These are phyloP conservation scores for Pyrus hybrid DNA, from an alignment of 331 rosid genomes.

Conservation along the genomic window DNA sequence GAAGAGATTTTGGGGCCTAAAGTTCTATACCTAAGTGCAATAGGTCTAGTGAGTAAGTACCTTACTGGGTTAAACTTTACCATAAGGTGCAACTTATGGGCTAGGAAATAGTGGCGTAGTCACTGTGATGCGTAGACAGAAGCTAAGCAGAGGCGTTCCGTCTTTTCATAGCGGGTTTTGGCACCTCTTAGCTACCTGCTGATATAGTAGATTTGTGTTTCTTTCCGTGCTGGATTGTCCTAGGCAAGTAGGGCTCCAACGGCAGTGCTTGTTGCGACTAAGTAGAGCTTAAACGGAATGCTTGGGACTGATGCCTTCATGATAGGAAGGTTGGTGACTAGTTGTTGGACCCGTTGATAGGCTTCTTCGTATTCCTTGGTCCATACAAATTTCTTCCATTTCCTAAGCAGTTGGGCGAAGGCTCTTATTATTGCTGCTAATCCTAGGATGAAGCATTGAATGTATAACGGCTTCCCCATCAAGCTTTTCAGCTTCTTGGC, in stretches of 20 bases:
- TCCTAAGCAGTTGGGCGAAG: neutral
- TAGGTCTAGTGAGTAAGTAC: neutral
- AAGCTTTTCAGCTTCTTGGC: too few species aligned
- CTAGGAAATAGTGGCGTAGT: neutral
- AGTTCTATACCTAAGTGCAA: too few species aligned
- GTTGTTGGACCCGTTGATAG: too few species aligned
- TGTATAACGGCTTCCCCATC: too few species aligned
- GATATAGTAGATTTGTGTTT: too few species aligned
- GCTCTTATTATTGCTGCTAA: too few species aligned
- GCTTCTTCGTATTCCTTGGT: neutral
- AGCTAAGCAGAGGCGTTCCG: accelerated
- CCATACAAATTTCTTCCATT: neutral
- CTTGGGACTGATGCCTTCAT: neutral
- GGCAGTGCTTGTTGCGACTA: neutral
- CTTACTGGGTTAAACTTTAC: neutral
- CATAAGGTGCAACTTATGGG: neutral
- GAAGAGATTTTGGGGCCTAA: too few species aligned
- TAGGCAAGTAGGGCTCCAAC: too few species aligned
- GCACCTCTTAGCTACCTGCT: neutral
- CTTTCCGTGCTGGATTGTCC: too few species aligned
- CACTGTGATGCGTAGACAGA: too few species aligned
- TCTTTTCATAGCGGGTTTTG: accelerated
- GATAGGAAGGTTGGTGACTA: neutral
- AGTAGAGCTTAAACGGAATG: neutral
- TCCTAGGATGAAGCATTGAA: neutral